Evolutionary conservation across 345 rosid species (phyloP), one percentile per base, ranked within the genome.

Genomic region (Nephelium lappaceum): DNA sequence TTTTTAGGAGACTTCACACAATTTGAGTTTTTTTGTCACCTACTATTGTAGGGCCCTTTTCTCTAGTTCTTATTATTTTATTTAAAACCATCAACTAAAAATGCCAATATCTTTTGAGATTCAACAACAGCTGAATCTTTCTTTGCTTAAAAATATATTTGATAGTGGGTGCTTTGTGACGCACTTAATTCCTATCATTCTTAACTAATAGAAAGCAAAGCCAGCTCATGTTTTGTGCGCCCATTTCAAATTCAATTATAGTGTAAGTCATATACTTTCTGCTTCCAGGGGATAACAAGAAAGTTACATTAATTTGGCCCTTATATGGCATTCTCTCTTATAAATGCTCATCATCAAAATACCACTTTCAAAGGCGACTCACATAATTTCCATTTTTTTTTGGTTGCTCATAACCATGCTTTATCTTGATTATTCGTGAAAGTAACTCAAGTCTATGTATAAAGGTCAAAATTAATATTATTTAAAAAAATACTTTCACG

Each of bases 1-100:
- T 84, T 79, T 87, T 67, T 53, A 68, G 81, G 78, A 71, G 57
- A 67, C 74, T 71, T 75, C 85, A 80, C 85, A 72, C 82, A 21
- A 45, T 19, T 75, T 75, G 83, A 80, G 79, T 73, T 62, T 36
- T 75, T 74, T 74, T 74, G 84, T 80, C 81, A 72, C 80, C 67
- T 45, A 62, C 61, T 62, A 9, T n/a, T 69, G 68, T 47, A 73
- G 78, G 85, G 58, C 53, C 80, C 53, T 55, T 4, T 24, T 51
- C 58, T 31, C 36, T 31, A 31, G 36, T 31, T 31, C 36, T 31
- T 31, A 31, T 2, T 2, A 4, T 31, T 31, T 31, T 31, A 31
- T 31, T 31, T 31, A 31, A 60, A 57, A 21, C 67, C 27, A 77
- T 78, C 73, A 21, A 58, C 55, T 49, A 23, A n/a, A 75, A 27